Evolutionary conservation across 352 stramenopile genomes (phyloP).

Genomic region (Blastocystis sp.): DNA sequence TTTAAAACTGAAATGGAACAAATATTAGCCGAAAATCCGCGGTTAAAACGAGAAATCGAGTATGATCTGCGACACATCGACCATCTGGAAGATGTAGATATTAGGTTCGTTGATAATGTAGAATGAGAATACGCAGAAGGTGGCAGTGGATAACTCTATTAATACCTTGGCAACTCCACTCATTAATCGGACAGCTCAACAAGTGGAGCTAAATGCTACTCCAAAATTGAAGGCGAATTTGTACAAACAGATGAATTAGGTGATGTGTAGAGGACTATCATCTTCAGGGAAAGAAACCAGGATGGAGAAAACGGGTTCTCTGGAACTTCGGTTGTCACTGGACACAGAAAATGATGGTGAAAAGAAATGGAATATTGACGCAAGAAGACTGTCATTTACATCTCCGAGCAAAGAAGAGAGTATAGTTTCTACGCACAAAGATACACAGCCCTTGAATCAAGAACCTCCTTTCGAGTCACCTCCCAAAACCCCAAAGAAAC

Average conservation of each 20-base stretch:
- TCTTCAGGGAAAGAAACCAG: background rate
- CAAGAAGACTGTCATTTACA: conserved; percentile 20
- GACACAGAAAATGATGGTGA: background rate
- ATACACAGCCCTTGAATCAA: background rate
- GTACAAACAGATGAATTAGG: background rate
- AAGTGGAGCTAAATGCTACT: background rate
- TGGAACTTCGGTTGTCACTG: conserved; percentile 47
- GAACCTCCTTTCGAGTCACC: background rate
- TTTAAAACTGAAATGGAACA: conserved; percentile 54
- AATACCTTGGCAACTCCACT: conserved; percentile 39
- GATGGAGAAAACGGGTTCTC: background rate
- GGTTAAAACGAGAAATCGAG: conserved; percentile 42
- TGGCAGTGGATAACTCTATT: background rate
- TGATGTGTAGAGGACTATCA: conserved; percentile 15
- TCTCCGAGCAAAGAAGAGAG: background rate
- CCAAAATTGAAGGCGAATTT: conserved; percentile 14
- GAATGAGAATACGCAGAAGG: background rate
- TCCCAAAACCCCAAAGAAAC: background rate
- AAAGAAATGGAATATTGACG: conserved; percentile 39
- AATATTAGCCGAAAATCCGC: conserved; percentile 29
- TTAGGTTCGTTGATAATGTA: background rate
- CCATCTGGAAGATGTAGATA: background rate
- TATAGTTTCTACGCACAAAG: background rate
- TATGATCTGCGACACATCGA: conserved; percentile 28
- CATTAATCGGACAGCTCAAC: background rate